A percentile compares a stretch with the other conserved stretches of the same genome.
Evolutionary conservation across 306 rosid species (phyloP).

Genomic region (Calophaca sinica): DNA sequence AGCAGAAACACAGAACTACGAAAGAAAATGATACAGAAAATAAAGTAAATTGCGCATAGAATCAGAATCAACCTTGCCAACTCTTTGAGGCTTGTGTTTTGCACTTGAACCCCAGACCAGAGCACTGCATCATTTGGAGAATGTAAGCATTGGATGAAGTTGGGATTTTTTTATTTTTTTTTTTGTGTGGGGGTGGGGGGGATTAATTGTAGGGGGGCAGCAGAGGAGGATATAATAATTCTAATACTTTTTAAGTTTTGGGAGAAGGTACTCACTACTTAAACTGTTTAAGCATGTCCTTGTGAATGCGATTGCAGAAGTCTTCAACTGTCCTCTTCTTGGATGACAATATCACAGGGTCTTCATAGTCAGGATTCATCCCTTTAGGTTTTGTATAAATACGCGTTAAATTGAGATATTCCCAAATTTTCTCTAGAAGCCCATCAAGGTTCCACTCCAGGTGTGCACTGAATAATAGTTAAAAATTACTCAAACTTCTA

Average conservation of each 20-base stretch:
- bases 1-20: neutral
- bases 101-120: constrained; percentile 98
- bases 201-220: neutral
- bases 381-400: constrained; percentile 97
- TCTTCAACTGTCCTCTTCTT: constrained; percentile 89
- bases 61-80: constrained; percentile 78
- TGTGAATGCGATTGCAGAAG: constrained; percentile 90
- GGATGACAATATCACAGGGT: constrained; percentile 94
- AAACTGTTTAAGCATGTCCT: constrained; percentile 93
- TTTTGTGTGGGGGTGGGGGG: neutral
- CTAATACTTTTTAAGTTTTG: neutral
- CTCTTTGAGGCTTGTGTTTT: constrained; percentile 98
- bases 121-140: constrained; percentile 68
- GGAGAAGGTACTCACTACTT: constrained; percentile 74
- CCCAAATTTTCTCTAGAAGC: constrained; percentile 94
- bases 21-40: constrained; percentile 23
- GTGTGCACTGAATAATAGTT: constrained; percentile 77
- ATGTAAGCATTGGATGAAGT: constrained; percentile 29
- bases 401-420: constrained; percentile 89
- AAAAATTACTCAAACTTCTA: constrained; percentile 37
- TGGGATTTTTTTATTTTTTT: too few species aligned
- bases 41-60: constrained; percentile 12
- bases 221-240: constrained; percentile 2
- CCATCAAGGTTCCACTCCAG: constrained; percentile 99
- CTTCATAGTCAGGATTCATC: constrained; percentile 99